Percentiles rank a stretch among this genome's conserved stretches.
phyloP scores from a whole-genome alignment of 148 eudicot species.

The Chenopodium suecicum region DNA sequence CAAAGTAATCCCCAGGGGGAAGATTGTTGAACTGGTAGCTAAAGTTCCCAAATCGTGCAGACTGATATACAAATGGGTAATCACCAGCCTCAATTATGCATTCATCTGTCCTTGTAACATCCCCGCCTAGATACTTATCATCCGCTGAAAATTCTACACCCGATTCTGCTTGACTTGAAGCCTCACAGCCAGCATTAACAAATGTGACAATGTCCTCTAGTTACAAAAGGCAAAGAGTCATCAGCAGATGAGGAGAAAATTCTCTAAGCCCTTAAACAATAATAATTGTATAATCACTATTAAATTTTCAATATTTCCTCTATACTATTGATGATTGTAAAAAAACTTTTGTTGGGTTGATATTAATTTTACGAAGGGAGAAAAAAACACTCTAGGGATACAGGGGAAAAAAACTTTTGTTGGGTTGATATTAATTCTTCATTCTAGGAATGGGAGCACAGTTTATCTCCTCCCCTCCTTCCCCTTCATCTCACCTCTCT shows the following conservation, averaged over 20 bases:
- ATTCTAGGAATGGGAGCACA: no score
- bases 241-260: not conserved
- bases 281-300: not conserved
- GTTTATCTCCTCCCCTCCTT: no score
- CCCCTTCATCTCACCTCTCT: no score
- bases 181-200: constrained; percentile 73
- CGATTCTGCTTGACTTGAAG: constrained; percentile 36
- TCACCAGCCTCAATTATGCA: constrained; percentile 68
- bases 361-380: no score
- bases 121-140: constrained; percentile 70
- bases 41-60: constrained; percentile 76
- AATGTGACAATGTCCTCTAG: constrained; percentile 72
- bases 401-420: not conserved
- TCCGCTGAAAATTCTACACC: constrained; percentile 54
- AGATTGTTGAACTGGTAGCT: constrained; percentile 56
- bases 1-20: constrained; percentile 68
- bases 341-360: no score
- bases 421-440: no score
- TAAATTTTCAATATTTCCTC: not conserved
- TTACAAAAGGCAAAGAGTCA: constrained; percentile 22
- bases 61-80: constrained; percentile 61
- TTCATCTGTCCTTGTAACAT: constrained; percentile 59
- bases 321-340: not conserved
- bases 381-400: no score
- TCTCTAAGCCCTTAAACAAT: not conserved